Percentiles rank a stretch among this genome's conserved stretches.
Conservation (phyloP, 2,329 filamentous ascomycete species). For the Aspergillus phoenicis region DNA sequence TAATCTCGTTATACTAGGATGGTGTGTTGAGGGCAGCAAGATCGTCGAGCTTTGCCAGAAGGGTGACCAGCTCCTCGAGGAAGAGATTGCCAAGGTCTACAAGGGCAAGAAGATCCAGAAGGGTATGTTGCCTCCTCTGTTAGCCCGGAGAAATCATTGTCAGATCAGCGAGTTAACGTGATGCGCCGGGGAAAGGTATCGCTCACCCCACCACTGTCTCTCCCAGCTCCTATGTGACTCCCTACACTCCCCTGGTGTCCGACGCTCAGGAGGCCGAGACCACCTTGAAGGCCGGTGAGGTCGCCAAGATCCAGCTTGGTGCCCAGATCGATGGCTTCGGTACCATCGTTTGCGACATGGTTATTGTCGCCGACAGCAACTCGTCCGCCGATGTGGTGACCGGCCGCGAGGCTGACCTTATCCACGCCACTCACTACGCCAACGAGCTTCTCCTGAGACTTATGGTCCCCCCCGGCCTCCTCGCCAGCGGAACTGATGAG, state of each 20-base stretch:
- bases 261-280: conserved; percentile 81
- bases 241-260: conserved; percentile 88
- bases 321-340: conserved; percentile 98
- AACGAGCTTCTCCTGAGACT: conserved; percentile 92
- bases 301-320: conserved; percentile 97
- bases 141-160: background rate
- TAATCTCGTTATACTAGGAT: conserved; percentile 50
- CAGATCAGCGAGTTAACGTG: conserved; percentile 25
- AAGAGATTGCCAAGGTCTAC: conserved; percentile 94
- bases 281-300: conserved; percentile 79
- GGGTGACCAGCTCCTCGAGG: conserved; percentile 91
- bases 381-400: conserved; percentile 63
- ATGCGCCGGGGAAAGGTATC: conserved; percentile 62
- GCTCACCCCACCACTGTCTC: conserved; percentile 94
- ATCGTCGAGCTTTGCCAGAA: conserved; percentile 92
- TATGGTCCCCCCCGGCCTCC: conserved; percentile 85
- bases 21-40: conserved; percentile 82
- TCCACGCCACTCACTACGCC: conserved; percentile 89
- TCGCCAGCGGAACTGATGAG: conserved; percentile 83
- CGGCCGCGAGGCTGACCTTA: conserved; percentile 79
- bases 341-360: conserved; percentile 91
- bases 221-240: conserved; percentile 89
- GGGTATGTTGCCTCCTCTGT: conserved; percentile 57
- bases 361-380: conserved; percentile 63
- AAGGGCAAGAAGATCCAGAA: conserved; percentile 97